Percentiles rank a stretch among this genome's conserved stretches.
These are phyloP conservation scores for Taphrina flavorubra DNA, from an alignment of 1,139 yeast genomes.

Conservation along the genomic window DNA sequence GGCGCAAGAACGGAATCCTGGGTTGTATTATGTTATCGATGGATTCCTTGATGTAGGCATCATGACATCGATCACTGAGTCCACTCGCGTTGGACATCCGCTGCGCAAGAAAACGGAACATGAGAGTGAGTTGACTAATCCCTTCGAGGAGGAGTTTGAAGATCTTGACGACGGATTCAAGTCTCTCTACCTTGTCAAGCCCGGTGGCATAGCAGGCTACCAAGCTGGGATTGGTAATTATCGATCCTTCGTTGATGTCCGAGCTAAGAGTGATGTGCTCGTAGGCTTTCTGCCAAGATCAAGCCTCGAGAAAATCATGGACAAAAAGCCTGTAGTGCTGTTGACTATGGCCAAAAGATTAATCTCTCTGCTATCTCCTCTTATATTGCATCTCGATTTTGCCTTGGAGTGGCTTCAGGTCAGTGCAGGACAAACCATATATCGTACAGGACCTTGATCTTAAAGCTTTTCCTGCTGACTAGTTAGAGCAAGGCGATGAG, in stretches of 20 bases:
- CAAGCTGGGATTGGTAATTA: conserved; percentile 80
- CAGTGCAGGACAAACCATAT: conserved; percentile 79
- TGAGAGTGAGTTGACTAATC: conserved; percentile 9
- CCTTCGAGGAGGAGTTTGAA: conserved; percentile 36
- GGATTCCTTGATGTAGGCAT: conserved; percentile 68
- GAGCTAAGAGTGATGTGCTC: conserved; percentile 63
- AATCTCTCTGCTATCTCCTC: conserved; percentile 67
- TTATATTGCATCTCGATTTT: conserved; percentile 77
- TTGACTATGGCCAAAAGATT: conserved; percentile 77
- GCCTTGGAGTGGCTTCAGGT: conserved; percentile 95
- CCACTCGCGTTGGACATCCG: conserved; percentile 16
- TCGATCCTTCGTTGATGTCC: conserved; percentile 74
- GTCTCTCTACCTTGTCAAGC: conserved; percentile 62
- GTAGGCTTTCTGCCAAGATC: conserved; percentile 74
- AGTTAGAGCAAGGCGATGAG: conserved; percentile 70
- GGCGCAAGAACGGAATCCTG: conserved; percentile 71
- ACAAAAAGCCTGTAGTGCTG: conserved; percentile 74
- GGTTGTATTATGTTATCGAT: conserved; percentile 77
- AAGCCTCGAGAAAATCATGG: conserved; percentile 69
- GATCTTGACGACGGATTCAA: conserved; percentile 45
- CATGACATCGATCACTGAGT: not conserved
- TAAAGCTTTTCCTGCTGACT: conserved; percentile 6
- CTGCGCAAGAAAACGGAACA: conserved; percentile 3
- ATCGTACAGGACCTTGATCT: too few species aligned
- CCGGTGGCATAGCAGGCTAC: conserved; percentile 90